Conservation (phyloP, 2,329 filamentous ascomycete species). For the Pyricularia sp. region DNA sequence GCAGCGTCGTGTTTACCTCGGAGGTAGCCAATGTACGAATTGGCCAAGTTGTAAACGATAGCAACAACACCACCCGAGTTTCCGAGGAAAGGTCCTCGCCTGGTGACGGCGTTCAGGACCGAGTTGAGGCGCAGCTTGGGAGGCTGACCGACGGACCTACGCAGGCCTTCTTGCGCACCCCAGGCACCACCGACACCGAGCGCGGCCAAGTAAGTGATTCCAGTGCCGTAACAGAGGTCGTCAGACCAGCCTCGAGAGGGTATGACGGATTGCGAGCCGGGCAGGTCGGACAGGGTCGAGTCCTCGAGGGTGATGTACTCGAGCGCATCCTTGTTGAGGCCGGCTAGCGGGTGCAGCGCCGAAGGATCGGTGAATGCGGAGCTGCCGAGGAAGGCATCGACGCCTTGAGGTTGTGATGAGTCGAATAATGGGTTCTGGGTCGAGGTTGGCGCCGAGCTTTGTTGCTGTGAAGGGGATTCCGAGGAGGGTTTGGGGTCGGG, state of each 20-base stretch:
- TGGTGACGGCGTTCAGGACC: slow-evolving; percentile 85
- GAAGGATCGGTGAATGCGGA: slow-evolving; percentile 74
- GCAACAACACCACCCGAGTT: slow-evolving; percentile 94
- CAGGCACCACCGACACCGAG: slow-evolving; percentile 77
- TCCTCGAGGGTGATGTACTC: slow-evolving; percentile 95
- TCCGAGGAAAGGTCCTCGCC: slow-evolving; percentile 85
- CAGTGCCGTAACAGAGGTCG: slow-evolving; percentile 94
- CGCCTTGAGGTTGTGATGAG: slow-evolving; percentile 56
- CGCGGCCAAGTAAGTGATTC: slow-evolving; percentile 83
- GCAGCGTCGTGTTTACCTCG: slow-evolving; percentile 79
- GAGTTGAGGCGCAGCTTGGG: slow-evolving; percentile 90
- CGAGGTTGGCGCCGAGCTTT: slow-evolving; percentile 16
- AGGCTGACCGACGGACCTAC: slow-evolving; percentile 60
- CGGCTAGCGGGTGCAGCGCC: slow-evolving; percentile 82
- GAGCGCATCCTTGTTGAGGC: slow-evolving; percentile 81
- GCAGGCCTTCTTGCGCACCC: slow-evolving; percentile 83
- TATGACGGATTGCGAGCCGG: slow-evolving; percentile 73
- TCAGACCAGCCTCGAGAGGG: slow-evolving; percentile 96
- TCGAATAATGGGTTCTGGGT: slow-evolving; percentile 51
- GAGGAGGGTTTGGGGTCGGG: slow-evolving; percentile 20
- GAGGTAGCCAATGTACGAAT: slow-evolving; percentile 66
- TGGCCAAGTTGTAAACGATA: slow-evolving; percentile 89
- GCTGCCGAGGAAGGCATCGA: slow-evolving; percentile 71
- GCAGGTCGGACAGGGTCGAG: slow-evolving; percentile 71
- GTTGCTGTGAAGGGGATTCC: slow-evolving; percentile 17